These are phyloP conservation scores for Coemansia sp. DNA, from an alignment of 192 early-diverging fungal species.

Conservation along the genomic window DNA sequence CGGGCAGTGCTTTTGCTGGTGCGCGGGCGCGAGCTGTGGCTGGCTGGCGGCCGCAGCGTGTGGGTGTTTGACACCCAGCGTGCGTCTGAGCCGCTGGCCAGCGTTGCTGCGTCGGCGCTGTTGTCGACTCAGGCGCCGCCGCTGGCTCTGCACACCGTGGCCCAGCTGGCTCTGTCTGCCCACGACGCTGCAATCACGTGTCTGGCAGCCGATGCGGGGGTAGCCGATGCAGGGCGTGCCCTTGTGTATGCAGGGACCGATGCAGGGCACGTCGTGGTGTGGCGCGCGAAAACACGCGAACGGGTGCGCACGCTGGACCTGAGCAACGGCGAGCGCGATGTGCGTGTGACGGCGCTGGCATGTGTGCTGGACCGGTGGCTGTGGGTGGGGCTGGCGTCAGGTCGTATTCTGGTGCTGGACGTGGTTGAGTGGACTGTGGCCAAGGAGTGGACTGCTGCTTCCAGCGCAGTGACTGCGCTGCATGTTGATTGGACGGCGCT, in stretches of 20 bases:
- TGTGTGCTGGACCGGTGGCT: constrained; percentile 40
- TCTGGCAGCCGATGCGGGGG: constrained; percentile 35
- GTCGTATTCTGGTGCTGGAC: constrained; percentile 35
- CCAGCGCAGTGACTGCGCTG: constrained; percentile 22
- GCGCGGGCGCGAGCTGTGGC: constrained; percentile 43
- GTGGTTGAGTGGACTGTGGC: constrained; percentile 34
- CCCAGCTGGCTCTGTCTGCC: constrained; percentile 23
- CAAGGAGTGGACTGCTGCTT: constrained; percentile 42
- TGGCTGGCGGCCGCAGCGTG: constrained; percentile 36
- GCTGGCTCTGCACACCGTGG: constrained; percentile 14
- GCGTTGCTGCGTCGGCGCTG: constrained; percentile 17
- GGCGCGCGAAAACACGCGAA: constrained; percentile 28
- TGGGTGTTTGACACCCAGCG: constrained; percentile 43
- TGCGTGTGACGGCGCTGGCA: constrained; percentile 38
- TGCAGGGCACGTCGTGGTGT: constrained; percentile 40
- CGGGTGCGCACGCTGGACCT: constrained; percentile 47
- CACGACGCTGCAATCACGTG: constrained; percentile 40
- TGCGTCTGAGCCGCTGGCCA: constrained; percentile 13
- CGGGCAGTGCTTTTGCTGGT: constrained; percentile 18
- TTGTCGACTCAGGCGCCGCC: constrained; percentile 16
- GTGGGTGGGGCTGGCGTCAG: constrained; percentile 47
- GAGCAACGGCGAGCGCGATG: constrained; percentile 31
- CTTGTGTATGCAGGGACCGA: constrained; percentile 47
- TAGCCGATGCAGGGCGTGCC: constrained; percentile 19
- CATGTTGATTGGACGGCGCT: constrained; percentile 48